Conservation (phyloP, 805 yeast genomes). For the Metschnikowia bowlesiae region DNA sequence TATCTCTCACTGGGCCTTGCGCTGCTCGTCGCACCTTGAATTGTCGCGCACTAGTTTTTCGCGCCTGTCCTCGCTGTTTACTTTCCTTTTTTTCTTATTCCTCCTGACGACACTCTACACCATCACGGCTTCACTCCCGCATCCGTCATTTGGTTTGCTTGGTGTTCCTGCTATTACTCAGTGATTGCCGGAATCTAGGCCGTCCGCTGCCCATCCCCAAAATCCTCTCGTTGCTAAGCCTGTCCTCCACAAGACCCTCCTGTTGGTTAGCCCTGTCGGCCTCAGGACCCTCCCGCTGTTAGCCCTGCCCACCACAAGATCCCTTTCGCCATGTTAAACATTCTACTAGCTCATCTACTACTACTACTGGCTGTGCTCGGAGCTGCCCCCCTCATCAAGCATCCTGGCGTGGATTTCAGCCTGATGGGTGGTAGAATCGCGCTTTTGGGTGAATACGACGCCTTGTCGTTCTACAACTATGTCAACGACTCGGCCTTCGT, state of each 20-base stretch:
- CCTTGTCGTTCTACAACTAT: conserved; percentile 14
- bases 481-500: conserved; percentile 16
- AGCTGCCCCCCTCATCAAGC: conserved; percentile 5
- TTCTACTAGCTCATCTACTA: conserved; percentile 3
- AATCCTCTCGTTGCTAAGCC: too few relatives aligned
- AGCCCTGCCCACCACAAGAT: too few relatives aligned
- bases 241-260: too few relatives aligned
- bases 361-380: conserved; percentile 2
- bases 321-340: neutral
- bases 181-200: too few relatives aligned
- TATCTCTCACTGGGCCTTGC: neutral
- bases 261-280: too few relatives aligned
- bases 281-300: too few relatives aligned
- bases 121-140: neutral
- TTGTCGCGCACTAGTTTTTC: conserved; percentile 1
- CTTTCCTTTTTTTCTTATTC: neutral
- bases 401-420: conserved; percentile 14
- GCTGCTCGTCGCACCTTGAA: neutral
- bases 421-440: conserved; percentile 15
- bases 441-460: conserved; percentile 16
- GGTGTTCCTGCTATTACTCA: neutral
- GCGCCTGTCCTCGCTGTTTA: conserved; percentile 1
- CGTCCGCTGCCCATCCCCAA: too few relatives aligned
- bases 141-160: neutral
- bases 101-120: neutral